Conservation (phyloP, 1,284 basidiomycete species). For the Boletellus sp. region DNA sequence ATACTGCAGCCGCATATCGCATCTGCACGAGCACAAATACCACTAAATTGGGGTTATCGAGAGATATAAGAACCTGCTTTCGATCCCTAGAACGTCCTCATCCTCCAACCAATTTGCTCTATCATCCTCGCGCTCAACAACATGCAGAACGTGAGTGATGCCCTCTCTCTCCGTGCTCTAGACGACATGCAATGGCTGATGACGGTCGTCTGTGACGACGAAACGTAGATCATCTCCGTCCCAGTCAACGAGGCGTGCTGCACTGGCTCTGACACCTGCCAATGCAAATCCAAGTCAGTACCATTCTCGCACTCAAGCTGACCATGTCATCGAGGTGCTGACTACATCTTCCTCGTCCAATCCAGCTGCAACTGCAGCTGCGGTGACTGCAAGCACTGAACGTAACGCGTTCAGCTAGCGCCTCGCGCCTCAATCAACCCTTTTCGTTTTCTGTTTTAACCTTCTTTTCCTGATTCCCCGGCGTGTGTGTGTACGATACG, state of each 20-base stretch:
- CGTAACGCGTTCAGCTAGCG: too few species aligned
- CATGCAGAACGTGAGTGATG: background rate
- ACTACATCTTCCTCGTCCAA: background rate
- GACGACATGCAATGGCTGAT: background rate
- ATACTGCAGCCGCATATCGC: too few species aligned
- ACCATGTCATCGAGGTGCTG: background rate
- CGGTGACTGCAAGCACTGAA: slow-evolving; percentile 21
- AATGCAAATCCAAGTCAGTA: background rate
- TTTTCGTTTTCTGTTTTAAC: too few species aligned
- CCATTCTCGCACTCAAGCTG: too few species aligned
- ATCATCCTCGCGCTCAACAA: background rate
- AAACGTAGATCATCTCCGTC: background rate
- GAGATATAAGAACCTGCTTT: background rate
- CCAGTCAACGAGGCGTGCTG: background rate
- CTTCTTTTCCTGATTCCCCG: too few species aligned
- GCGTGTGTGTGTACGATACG: too few species aligned
- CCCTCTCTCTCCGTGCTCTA: background rate
- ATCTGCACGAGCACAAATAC: background rate
- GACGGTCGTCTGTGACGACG: background rate
- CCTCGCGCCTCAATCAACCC: too few species aligned
- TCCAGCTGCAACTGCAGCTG: slow-evolving; percentile 20
- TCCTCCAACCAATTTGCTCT: background rate
- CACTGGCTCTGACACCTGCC: background rate
- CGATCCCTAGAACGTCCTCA: background rate
- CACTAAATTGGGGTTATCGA: background rate